A percentile compares a stretch with the other conserved stretches of the same genome.
Evolutionary conservation across 345 rosid genomes (phyloP).

Genomic region (Gossypium sturtianum): DNA sequence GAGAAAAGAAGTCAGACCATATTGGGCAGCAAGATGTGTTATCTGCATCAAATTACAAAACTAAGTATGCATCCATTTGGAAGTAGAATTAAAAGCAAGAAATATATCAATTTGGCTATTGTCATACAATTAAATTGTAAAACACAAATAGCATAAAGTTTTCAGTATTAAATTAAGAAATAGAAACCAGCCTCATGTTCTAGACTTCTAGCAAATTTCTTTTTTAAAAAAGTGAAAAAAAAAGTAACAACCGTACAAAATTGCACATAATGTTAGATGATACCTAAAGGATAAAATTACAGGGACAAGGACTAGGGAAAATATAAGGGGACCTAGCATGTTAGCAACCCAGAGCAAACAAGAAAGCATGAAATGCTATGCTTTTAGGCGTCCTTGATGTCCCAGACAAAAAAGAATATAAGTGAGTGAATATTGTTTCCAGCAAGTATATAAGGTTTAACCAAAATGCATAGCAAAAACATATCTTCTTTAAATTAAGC

Average conservation of each 20-base stretch:
- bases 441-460: not conserved
- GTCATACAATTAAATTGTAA: not conserved
- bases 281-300: not conserved
- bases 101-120: not conserved
- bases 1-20: conserved; percentile 96
- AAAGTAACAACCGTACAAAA: not conserved
- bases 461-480: not conserved
- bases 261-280: not conserved
- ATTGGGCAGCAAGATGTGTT: conserved; percentile 95
- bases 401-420: not conserved
- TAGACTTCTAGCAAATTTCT: not conserved
- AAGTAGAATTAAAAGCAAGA: conserved; percentile 6
- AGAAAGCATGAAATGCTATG: not conserved
- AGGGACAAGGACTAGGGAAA: not conserved
- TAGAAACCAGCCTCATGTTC: not conserved
- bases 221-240: not conserved
- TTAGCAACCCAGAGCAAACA: not conserved
- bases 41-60: conserved; percentile 47
- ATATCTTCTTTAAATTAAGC: not conserved
- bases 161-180: not conserved
- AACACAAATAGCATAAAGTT: conserved; percentile 3
- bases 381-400: not conserved
- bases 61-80: conserved; percentile 22
- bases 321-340: not conserved
- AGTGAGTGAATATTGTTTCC: not conserved